These are phyloP conservation scores for Metarhizium rileyi DNA, from an alignment of 2,329 filamentous ascomycete genomes.

Conservation along the genomic window DNA sequence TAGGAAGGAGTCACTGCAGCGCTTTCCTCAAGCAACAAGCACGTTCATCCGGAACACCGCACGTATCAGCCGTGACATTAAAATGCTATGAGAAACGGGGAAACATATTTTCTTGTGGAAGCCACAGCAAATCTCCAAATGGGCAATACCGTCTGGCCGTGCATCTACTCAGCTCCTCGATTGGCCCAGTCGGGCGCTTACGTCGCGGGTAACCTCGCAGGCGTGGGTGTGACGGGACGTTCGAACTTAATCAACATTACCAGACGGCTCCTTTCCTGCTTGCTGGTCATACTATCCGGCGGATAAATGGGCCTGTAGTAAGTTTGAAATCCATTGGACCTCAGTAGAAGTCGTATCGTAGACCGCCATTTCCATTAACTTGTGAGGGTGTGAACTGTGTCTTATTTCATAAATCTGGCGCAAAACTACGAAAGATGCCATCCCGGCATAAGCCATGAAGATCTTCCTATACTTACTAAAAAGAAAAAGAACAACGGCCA, in stretches of 20 bases:
- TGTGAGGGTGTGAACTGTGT: too few relatives aligned
- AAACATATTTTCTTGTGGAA: too few relatives aligned
- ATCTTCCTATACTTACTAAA: too few relatives aligned
- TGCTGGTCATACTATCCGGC: background rate
- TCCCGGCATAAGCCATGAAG: background rate
- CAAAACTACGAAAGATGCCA: too few relatives aligned
- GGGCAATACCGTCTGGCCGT: background rate
- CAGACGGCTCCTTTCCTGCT: too few relatives aligned
- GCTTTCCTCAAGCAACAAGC: background rate
- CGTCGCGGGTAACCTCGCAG: background rate
- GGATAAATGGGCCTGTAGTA: background rate
- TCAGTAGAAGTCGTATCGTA: too few relatives aligned
- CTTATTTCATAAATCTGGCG: too few relatives aligned
- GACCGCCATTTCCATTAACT: too few relatives aligned
- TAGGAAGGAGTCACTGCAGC: too few relatives aligned
- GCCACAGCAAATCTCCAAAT: background rate
- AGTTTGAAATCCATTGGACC: background rate
- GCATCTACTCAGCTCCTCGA: background rate
- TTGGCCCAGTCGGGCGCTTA: slow-evolving; percentile 2
- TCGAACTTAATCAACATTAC: too few relatives aligned
- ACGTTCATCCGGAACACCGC: background rate
- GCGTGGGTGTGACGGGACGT: background rate
- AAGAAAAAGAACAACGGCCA: background rate
- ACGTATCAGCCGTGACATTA: too few relatives aligned
- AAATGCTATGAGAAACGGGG: too few relatives aligned